Conservation (phyloP, 176 grass and related monocot genomes). For the Musa itinerans region DNA sequence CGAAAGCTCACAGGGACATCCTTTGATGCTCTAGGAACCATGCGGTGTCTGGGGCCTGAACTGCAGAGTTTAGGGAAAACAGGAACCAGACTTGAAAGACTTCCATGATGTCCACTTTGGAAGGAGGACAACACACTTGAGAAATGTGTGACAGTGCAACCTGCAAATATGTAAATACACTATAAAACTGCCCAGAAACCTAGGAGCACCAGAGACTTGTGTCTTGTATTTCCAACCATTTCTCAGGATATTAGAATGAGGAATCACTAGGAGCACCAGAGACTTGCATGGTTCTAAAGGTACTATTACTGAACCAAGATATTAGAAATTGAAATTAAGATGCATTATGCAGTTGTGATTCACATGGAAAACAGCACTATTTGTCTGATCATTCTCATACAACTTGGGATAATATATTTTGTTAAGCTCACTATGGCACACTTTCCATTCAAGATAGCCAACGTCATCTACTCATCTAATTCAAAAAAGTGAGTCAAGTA, state of each 20-base stretch:
- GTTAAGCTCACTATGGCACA: background rate
- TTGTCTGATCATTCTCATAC: background rate
- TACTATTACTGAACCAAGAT: background rate
- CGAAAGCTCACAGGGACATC: slow-evolving; percentile 23
- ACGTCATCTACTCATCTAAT: background rate
- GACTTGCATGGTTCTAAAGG: background rate
- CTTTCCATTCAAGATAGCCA: background rate
- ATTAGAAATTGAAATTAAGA: background rate
- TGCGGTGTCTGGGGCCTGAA: background rate
- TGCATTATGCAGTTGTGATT: background rate
- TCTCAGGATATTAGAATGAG: background rate
- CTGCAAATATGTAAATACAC: background rate
- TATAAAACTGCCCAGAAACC: background rate
- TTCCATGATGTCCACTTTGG: background rate
- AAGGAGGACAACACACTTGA: background rate
- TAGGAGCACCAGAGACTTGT: background rate
- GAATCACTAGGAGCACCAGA: background rate
- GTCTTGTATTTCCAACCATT: background rate
- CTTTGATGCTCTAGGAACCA: slow-evolving; percentile 23
- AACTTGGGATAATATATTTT: too few species aligned
- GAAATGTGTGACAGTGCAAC: background rate
- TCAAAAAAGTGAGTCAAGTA: background rate
- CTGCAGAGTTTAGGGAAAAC: background rate
- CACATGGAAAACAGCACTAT: background rate
- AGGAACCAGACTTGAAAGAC: background rate